A percentile compares a stretch with the other conserved stretches of the same genome.
Conservation (phyloP, 805 yeast genomes). For the Candida silvicultrix region DNA sequence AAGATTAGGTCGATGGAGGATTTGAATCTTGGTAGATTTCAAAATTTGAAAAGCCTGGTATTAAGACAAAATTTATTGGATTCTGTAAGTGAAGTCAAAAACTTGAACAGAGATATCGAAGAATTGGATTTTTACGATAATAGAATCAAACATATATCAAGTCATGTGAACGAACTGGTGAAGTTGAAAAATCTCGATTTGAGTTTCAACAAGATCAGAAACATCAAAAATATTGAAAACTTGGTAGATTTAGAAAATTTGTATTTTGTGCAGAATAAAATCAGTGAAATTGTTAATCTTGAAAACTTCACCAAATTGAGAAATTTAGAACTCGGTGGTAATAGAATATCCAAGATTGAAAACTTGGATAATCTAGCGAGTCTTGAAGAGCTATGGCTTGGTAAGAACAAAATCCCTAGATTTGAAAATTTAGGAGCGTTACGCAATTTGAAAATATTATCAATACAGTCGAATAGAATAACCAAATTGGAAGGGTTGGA, state of each 20-base stretch:
- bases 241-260: conserved; percentile 58
- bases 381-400: conserved; percentile 83
- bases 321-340: conserved; percentile 89
- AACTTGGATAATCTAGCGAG: conserved; percentile 47
- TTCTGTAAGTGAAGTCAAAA: conserved; percentile 65
- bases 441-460: conserved; percentile 60
- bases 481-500: conserved; percentile 79
- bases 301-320: conserved; percentile 48
- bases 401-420: conserved; percentile 70
- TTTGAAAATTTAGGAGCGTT: conserved; percentile 59
- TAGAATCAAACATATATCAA: conserved; percentile 78
- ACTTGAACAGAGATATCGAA: conserved; percentile 49
- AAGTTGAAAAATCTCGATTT: conserved; percentile 64
- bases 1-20: conserved; percentile 61
- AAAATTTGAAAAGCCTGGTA: conserved; percentile 51
- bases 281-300: conserved; percentile 63
- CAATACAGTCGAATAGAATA: conserved; percentile 83
- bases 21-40: conserved; percentile 51
- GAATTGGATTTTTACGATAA: conserved; percentile 91
- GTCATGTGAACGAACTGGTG: conserved; percentile 53
- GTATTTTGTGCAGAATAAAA: conserved; percentile 86
- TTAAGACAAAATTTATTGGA: conserved; percentile 81
- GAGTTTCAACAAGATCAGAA: conserved; percentile 84
- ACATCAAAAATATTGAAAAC: conserved; percentile 69
- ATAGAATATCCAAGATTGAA: conserved; percentile 56